Percentiles rank a stretch among this genome's conserved stretches.
phyloP scores from a whole-genome alignment of 495 filamentous ascomycete genomes.

The Penicillium tannophilum region DNA sequence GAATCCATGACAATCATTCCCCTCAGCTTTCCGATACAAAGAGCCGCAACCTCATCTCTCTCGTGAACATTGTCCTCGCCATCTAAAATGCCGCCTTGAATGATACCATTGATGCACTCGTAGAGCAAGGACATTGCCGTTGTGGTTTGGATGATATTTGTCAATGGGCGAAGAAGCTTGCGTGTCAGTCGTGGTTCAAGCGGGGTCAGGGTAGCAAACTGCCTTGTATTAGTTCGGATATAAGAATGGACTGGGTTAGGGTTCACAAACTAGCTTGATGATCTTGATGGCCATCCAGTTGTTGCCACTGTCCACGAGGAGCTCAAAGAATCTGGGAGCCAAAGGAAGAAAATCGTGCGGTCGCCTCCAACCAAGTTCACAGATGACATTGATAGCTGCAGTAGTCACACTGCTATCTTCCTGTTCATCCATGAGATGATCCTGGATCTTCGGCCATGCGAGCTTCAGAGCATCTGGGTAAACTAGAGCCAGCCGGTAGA shows the following conservation, averaged over 20 bases:
- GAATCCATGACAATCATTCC: constrained; percentile 92
- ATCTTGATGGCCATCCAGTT: constrained; percentile 99
- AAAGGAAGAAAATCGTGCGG: constrained; percentile 92
- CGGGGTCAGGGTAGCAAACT: constrained; percentile 95
- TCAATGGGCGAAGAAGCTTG: constrained; percentile 93
- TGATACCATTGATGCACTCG: constrained; percentile 97
- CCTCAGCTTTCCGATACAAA: constrained; percentile 90
- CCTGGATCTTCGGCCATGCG: constrained; percentile 96
- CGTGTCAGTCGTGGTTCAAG: constrained; percentile 87
- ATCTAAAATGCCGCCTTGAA: constrained; percentile 90
- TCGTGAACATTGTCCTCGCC: constrained; percentile 73
- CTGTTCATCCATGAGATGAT: constrained; percentile 83
- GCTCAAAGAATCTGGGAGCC: constrained; percentile 86
- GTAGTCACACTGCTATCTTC: constrained; percentile 94
- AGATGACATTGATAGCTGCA: constrained; percentile 94
- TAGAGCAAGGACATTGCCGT: constrained; percentile 96
- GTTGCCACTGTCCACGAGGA: constrained; percentile 89
- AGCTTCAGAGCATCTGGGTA: constrained; percentile 91
- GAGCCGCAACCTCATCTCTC: constrained; percentile 86
- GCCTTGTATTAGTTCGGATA: constrained; percentile 18
- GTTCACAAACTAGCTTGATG: constrained; percentile 79
- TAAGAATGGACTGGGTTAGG: neutral
- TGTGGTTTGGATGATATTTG: constrained; percentile 88
- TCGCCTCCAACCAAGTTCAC: constrained; percentile 91
- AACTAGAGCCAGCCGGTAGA: constrained; percentile 89